Evolutionary conservation across 1,284 basidiomycete species (phyloP), one percentile per base, ranked within the genome.

Genomic region (Moesziomyces antarcticus): DNA sequence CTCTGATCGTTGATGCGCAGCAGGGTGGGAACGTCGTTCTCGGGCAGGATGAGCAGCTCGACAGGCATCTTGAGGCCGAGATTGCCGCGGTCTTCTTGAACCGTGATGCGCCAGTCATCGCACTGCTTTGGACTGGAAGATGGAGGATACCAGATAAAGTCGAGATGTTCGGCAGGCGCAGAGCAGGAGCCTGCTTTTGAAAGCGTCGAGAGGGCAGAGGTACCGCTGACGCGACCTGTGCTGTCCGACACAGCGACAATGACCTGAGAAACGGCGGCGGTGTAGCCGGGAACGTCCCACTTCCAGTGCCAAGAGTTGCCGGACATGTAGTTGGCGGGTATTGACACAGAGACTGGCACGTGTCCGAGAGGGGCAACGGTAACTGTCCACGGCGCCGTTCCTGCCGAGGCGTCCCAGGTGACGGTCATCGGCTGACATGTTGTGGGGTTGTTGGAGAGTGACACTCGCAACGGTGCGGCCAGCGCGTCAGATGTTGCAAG

Each of bases 191-290:
- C 61, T 5, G 45, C 53, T 22, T 53, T 54, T n/a, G 41, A 21
- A 21, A 74, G 52, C 2, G 22, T 21, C 18, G 61, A 37, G 18
- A 75, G 25, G 3, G 56, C 42, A 0, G 73, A 71, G 10, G 70
- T 68, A 1, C 73, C 73, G 5, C 59, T 21, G 8, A 55, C 52
- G 3, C 44, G 45, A 4, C 73, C 73, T 9, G 58, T 63, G 50
- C 62, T 62, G 45, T 75, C 73, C 2, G 73, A 67, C 24, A 75
- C 68, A 2, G 73, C 63, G 20, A 75, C 73, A 11, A 72, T 66
- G 44, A 72, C 49, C 22, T 49, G 50, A 3, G 68, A 63, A 14
- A 52, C 58, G 35, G 41, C 45, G 11, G 18, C 45, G 6, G 45
- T 16, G 33, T 66, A 75, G 49, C 60, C 63, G 0, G 73, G 73